These are phyloP conservation scores for Neurospora sp. DNA, from an alignment of 495 filamentous ascomycete genomes.

Conservation along the genomic window DNA sequence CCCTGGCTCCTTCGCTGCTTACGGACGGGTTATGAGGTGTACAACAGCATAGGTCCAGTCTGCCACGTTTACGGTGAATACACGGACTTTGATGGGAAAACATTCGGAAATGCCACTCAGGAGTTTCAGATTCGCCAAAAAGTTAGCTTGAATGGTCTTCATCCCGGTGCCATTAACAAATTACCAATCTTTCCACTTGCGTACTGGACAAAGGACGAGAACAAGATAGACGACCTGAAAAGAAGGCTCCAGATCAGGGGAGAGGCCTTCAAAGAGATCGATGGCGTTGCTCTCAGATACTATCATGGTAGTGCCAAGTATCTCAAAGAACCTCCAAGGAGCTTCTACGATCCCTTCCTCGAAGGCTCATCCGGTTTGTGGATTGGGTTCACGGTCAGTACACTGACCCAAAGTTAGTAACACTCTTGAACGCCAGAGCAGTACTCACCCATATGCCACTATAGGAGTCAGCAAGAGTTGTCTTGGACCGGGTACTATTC, in stretches of 20 bases:
- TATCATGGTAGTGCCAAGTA: background rate
- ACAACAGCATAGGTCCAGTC: background rate
- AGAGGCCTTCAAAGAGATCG: background rate
- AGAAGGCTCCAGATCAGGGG: background rate
- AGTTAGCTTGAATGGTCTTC: background rate
- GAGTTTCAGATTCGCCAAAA: slow-evolving; percentile 1
- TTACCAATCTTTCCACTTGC: background rate
- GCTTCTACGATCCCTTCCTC: background rate
- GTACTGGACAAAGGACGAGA: background rate
- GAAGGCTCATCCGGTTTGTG: background rate
- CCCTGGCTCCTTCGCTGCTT: background rate
- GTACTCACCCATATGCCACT: background rate
- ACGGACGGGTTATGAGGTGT: slow-evolving; percentile 1
- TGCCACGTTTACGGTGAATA: background rate
- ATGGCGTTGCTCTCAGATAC: background rate
- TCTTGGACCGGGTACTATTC: slow-evolving; percentile 10
- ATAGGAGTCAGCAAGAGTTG: background rate
- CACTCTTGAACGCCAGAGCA: background rate
- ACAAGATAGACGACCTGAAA: background rate
- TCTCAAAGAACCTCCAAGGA: background rate
- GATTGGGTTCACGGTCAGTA: background rate
- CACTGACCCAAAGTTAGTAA: background rate
- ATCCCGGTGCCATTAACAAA: background rate
- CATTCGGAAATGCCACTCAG: background rate
- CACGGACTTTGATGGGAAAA: slow-evolving; percentile 3